Base-by-base conservation (phyloP, 768 basidiomycete genomes). In the Vararia minispora region DNA sequence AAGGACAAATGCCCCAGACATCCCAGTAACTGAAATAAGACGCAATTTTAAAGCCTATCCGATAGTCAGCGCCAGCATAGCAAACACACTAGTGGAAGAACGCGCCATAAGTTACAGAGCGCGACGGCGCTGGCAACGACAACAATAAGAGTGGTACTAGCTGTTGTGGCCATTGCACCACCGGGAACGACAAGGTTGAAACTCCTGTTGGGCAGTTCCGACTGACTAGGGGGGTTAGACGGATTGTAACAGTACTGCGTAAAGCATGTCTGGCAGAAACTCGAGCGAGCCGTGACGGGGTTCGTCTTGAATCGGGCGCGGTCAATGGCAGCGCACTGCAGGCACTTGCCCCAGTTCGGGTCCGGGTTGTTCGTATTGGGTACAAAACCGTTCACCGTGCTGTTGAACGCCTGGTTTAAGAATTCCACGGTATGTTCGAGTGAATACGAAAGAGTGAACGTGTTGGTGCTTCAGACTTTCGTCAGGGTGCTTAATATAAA, bases 271-370 rank as follows among this genome's bases (percentile, higher is more conserved):
- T 39, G 13, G 48, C 56, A 58, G 30, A 52, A 32, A 16, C 43
- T 32, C 11, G 57, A 55, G 22, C 49, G 57, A 16, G 45, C 29
- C 11, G 42, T 13, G n/a, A 35, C 20, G 8, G 52, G 48, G 12
- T 40, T 40, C 13, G 33, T 0, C n/a, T n/a, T n/a, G n/a, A n/a
- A n/a, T 27, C 60, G 42, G 33, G 51, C 38, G 9, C 57, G 49
- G 22, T 61, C 79, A 67, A 60, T 73, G 48, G 65, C 69, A 43
- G 70, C 86, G 54, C 87, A 80, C 51, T 74, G 73, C 16, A 90
- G 62, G 48, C 86, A 89, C 28, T 63, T 65, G 3, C 76, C 67
- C 63, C 68, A 81, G 37, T 71, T 49, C 3, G 60, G 52, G 41
- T 78, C 84, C 23, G 75, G 62, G 5, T 53, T 57, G 42, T 71